Conservation (phyloP, 2,329 filamentous ascomycete genomes). For the Xylaria hypoxylon region DNA sequence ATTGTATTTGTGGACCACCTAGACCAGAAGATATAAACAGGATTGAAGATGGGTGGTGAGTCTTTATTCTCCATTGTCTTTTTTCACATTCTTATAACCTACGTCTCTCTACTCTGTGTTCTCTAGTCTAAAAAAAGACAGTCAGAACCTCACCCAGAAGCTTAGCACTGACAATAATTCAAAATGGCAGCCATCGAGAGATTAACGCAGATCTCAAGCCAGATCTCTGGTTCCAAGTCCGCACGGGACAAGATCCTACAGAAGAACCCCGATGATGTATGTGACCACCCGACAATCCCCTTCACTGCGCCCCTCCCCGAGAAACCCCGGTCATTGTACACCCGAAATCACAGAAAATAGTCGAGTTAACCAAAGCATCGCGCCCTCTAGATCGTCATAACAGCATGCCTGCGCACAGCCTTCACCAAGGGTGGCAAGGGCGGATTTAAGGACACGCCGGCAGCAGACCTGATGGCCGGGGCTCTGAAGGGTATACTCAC, state of each 20-base stretch:
- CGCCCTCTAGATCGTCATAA: constrained; percentile 80
- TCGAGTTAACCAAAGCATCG: constrained; percentile 23
- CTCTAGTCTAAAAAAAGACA: not conserved
- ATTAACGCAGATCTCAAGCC: constrained; percentile 70
- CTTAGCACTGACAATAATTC: constrained; percentile 25
- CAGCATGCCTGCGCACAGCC: constrained; percentile 88
- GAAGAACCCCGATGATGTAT: constrained; percentile 75
- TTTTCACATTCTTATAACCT: constrained; percentile 11
- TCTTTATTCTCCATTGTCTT: constrained; percentile 23
- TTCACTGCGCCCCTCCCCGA: not conserved
- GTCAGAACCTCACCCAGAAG: not conserved
- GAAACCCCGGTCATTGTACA: not conserved
- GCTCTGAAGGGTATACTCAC: constrained; percentile 84
- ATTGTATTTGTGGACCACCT: constrained; percentile 31
- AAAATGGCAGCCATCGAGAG: constrained; percentile 63
- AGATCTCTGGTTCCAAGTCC: constrained; percentile 63
- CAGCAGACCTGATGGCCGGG: constrained; percentile 85
- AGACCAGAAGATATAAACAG: constrained; percentile 25
- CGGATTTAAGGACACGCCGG: constrained; percentile 93
- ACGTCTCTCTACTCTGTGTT: not conserved
- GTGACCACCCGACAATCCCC: constrained; percentile 9
- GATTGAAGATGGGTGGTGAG: constrained; percentile 50
- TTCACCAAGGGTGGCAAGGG: constrained; percentile 95
- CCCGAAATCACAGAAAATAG: not conserved
- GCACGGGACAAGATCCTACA: constrained; percentile 68